Evolutionary conservation across 139 green algal species (phyloP), one percentile per base, ranked within the genome.

Genomic region (Tetradesmus lagerheimii): DNA sequence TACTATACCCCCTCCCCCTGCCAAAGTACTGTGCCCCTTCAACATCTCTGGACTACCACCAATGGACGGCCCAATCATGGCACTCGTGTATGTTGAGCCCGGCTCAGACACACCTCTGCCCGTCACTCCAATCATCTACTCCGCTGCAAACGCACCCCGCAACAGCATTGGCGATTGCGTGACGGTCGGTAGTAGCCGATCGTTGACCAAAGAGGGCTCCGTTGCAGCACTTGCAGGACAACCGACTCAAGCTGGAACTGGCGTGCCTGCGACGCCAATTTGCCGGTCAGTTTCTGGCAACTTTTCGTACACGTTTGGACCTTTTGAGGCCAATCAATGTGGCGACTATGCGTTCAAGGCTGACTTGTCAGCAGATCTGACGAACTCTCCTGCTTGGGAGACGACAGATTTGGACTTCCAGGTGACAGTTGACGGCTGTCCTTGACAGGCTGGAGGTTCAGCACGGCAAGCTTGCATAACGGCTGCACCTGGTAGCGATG

Each of bases 11-110:
- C 23, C 64, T 11, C 83, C 45, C 0, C 45, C 62, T 34, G 39
- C 12, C 38, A 88, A 88, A 64, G 29, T 88, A 29, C 83, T 67
- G 15, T 88, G 83, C 83, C 29, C 25, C 1, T 88, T 88, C 83
- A 16, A 80, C 2, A 80, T 88, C 3, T 39, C 11, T 6, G 38
- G 47, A 11, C 37, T 88, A 1, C 27, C 64, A 0, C 83, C 83
- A 15, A 88, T 88, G 83, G 83, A 88, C 35, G 83, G 83, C 1
- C 29, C 83, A 3, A 29, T 88, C 1, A 62, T 45, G 0, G 29
- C 83, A 14, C 64, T 88, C 35, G 83, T 88, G 25, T 80, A 80
- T 31, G 37, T 47, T 12, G 38, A 80, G 18, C 27, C 14, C 23
- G 64, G 38, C 37, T 74, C 83, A 27, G n/a, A 3, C 0, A 80